A percentile compares a stretch with the other conserved stretches of the same genome.
Evolutionary conservation across 177 flowering plant genomes (phyloP).

Genomic region (Vitis hybrid): DNA sequence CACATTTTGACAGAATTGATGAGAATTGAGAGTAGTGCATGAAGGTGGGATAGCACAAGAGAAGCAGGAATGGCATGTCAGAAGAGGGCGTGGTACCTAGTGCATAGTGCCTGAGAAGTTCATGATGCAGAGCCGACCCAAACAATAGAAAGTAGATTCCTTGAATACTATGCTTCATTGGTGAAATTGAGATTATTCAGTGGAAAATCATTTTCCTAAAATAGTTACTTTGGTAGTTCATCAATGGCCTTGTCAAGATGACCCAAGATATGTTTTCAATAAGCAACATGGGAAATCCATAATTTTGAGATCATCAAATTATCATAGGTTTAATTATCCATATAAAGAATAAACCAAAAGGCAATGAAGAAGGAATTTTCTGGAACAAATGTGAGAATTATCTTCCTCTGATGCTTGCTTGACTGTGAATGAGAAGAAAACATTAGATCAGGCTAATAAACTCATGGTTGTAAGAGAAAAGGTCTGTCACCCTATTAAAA

Average conservation of each 20-base stretch:
- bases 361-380: neutral
- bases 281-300: neutral
- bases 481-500: too few relatives aligned
- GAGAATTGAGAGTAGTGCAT: too few relatives aligned
- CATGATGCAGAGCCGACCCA: neutral
- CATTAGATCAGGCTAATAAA: too few relatives aligned
- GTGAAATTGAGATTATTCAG: neutral
- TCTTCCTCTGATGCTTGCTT: neutral
- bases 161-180: neutral
- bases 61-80: neutral
- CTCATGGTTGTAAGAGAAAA: too few relatives aligned
- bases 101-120: neutral
- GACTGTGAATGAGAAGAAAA: too few relatives aligned
- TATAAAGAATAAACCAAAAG: neutral
- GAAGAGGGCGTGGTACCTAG: neutral
- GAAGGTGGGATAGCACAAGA: neutral
- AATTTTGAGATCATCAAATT: neutral
- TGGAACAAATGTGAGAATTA: neutral
- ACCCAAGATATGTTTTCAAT: neutral
- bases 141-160: neutral
- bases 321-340: neutral
- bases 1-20: too few relatives aligned
- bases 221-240: neutral
- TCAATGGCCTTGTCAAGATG: neutral
- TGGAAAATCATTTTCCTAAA: neutral